A percentile compares a stretch with the other conserved stretches of the same genome.
Evolutionary conservation across 2,329 filamentous ascomycete genomes (phyloP).

Genomic region (Alternaria gansuensis): DNA sequence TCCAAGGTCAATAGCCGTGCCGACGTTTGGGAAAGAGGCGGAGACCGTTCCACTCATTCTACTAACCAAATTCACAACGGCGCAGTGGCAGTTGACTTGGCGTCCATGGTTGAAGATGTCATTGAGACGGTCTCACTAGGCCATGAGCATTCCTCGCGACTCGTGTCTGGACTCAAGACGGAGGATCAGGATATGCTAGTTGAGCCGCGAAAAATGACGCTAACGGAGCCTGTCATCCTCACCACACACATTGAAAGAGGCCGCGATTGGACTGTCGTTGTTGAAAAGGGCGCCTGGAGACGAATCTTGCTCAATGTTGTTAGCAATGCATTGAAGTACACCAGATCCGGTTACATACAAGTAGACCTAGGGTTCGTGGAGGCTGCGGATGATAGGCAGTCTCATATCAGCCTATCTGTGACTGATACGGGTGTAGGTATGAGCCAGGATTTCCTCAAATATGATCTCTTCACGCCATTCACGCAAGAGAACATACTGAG

Average conservation of each 20-base stretch:
- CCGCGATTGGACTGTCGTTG: conserved; percentile 15
- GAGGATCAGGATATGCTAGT: conserved; percentile 8
- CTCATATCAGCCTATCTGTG: conserved; percentile 44
- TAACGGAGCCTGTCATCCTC: conserved; percentile 8
- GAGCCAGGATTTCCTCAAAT: conserved; percentile 31
- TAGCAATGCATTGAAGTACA: conserved; percentile 39
- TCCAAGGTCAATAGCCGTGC: conserved; percentile 31
- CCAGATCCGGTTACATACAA: conserved; percentile 25
- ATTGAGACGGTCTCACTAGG: conserved; percentile 17
- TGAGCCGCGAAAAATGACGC: too few relatives aligned
- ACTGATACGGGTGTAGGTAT: conserved; percentile 39
- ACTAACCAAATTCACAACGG: too few relatives aligned
- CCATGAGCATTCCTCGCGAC: conserved; percentile 12
- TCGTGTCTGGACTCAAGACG: conserved; percentile 7
- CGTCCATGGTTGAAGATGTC: conserved; percentile 17
- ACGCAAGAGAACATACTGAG: conserved; percentile 33
- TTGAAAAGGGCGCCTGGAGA: conserved; percentile 24
- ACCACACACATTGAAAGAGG: conserved; percentile 17
- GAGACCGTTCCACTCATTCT: background rate
- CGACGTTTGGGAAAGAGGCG: background rate
- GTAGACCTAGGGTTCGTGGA: conserved; percentile 20
- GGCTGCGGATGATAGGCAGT: conserved; percentile 5
- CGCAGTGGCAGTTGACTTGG: conserved; percentile 9
- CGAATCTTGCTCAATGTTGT: conserved; percentile 36
- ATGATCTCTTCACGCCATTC: conserved; percentile 34